Evolutionary conservation across 768 basidiomycete genomes (phyloP).

Genomic region (Mycena latifolia): DNA sequence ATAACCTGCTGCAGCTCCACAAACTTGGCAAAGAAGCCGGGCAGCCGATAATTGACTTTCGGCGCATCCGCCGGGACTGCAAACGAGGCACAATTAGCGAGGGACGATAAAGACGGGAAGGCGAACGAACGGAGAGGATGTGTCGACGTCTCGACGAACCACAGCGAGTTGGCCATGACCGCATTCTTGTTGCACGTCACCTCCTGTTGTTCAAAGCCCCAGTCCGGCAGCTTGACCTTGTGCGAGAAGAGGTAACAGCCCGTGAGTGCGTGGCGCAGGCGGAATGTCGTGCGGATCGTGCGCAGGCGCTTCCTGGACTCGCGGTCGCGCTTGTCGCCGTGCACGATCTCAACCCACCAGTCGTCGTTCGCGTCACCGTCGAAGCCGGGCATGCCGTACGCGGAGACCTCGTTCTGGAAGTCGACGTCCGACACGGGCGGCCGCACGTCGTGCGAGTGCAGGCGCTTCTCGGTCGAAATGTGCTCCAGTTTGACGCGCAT

Average conservation of each 20-base stretch:
- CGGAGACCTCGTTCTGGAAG: conserved; percentile 98
- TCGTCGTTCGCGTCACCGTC: conserved; percentile 94
- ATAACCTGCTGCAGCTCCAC: conserved; percentile 92
- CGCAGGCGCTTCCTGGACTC: conserved; percentile 79
- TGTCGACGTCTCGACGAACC: conserved; percentile 91
- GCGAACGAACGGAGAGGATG: conserved; percentile 70
- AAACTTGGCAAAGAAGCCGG: conserved; percentile 93
- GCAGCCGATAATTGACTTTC: conserved; percentile 92
- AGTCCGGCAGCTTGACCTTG: conserved; percentile 97
- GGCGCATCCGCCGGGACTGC: conserved; percentile 78
- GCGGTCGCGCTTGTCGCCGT: conserved; percentile 71
- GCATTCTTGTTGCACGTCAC: conserved; percentile 99
- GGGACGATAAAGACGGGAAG: neutral
- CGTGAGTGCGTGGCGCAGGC: conserved; percentile 84
- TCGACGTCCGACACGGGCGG: conserved; percentile 98
- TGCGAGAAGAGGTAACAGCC: conserved; percentile 99
- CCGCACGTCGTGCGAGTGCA: conserved; percentile 96
- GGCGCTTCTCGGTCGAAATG: conserved; percentile 80
- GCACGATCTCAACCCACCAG: conserved; percentile 89
- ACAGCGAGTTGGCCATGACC: conserved; percentile 87
- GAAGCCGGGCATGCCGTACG: conserved; percentile 90
- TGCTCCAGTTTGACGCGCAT: conserved; percentile 87
- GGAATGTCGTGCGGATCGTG: conserved; percentile 86
- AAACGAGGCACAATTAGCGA: neutral
- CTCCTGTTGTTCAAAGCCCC: conserved; percentile 99